Base-by-base conservation (phyloP, 1,284 basidiomycete species). In the Lentinula novae-zelandiae region DNA sequence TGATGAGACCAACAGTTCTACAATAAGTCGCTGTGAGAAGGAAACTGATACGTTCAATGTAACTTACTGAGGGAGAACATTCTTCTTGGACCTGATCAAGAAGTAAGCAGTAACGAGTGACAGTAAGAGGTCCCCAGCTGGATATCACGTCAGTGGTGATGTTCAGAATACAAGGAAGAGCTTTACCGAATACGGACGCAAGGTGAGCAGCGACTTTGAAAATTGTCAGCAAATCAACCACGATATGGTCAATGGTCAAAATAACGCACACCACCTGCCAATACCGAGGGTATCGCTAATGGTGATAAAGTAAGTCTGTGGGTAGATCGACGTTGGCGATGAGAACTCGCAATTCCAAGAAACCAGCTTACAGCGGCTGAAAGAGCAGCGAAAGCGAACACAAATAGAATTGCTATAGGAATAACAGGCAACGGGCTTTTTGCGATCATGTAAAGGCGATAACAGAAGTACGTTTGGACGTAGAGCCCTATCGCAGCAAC, bases 401-500 rank as follows among this genome's bases (percentile, higher is more conserved):
- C 38, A 8, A 72, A 61, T 42, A 73, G 40, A 15, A 64, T 22
- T 7, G 58, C 61, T 13, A 72, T 60, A 2, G 68, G 67, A 1
- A 58, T 50, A 31, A 72, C 63, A n/a, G 71, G 62, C 51, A 58
- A 68, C 52, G 54, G 55, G 5, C 64, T 65, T 10, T 63, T 60
- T 2, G 72, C 71, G 53, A 74, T 69, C 36, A 63, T 57, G 40
- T 63, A 70, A 5, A 73, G 64, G 5, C 73, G 71, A 51, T 69
- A 66, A 34, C 67, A 64, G 53, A 72, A 74, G 62, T 70, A 74
- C 0, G 61, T 34, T 60, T 74, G 73, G 8, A 73, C 72, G 57
- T 72, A 73, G 20, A 71, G 44, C 27, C 69, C 72, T n/a, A 73
- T 71, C 33, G 62, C 68, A n/a, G 73, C 72, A 10, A 70, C 70